Conservation (phyloP, 306 rosid genomes). For the Citrullus colocynthis region DNA sequence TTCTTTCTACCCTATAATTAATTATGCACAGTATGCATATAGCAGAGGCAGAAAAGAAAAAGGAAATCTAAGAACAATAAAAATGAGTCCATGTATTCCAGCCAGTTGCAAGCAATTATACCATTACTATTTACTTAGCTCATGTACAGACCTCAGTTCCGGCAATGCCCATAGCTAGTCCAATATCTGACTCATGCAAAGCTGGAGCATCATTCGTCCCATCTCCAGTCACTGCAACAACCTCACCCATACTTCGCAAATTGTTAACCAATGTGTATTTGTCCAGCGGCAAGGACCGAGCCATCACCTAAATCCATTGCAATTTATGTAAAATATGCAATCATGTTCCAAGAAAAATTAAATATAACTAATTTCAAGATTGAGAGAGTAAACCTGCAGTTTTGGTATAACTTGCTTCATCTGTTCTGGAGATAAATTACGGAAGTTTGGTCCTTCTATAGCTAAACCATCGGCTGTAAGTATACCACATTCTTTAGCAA, state of each 20-base stretch:
- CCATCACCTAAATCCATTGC: conserved; percentile 68
- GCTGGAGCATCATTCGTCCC: conserved; percentile 99
- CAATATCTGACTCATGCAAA: conserved; percentile 84
- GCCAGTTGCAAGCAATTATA: not conserved
- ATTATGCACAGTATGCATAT: not conserved
- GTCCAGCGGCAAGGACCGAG: conserved; percentile 76
- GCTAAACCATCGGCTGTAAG: conserved; percentile 68
- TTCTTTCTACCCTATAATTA: not conserved
- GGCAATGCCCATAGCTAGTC: conserved; percentile 98
- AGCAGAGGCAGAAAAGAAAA: not conserved
- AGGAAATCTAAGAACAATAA: not conserved
- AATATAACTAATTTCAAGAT: not conserved
- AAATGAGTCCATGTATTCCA: not conserved
- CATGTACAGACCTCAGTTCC: conserved; percentile 73
- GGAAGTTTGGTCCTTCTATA: conserved; percentile 61
- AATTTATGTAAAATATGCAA: conserved; percentile 13
- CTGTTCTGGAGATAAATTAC: conserved; percentile 41
- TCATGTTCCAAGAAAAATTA: not conserved
- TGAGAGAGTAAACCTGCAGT: conserved; percentile 50
- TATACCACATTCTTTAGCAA: conserved; percentile 92
- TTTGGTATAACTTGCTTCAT: conserved; percentile 56
- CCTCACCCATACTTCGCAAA: conserved; percentile 57
- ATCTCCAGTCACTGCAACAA: conserved; percentile 94
- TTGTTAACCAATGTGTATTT: conserved; percentile 61
- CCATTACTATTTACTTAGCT: not conserved